Conservation (phyloP, 140 eudicot species). For the Ambrosia hybrid region DNA sequence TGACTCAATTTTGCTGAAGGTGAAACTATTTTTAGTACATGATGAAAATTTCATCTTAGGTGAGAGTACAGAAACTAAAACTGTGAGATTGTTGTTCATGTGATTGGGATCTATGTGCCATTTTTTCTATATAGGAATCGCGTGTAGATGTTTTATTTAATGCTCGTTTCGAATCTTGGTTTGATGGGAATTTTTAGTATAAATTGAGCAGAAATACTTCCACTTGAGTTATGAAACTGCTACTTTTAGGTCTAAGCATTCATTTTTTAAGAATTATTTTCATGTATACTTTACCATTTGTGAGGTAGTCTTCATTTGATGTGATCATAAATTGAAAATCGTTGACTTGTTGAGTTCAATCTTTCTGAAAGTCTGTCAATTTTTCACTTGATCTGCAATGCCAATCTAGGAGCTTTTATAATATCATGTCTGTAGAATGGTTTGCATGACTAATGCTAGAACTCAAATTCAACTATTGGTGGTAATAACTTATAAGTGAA, state of each 20-base stretch:
- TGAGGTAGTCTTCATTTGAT: no score
- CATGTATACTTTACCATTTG: background rate
- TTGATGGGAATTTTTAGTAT: constrained; percentile 13
- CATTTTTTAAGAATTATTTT: background rate
- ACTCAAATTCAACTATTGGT: no score
- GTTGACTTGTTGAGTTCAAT: no score
- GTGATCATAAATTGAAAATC: no score
- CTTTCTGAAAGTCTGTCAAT: no score
- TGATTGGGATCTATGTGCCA: constrained; percentile 37
- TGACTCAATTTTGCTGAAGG: constrained; percentile 23
- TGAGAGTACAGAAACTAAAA: constrained; percentile 34
- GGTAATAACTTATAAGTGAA: no score
- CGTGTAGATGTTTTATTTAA: constrained; percentile 10
- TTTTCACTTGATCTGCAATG: no score
- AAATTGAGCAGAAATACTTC: background rate
- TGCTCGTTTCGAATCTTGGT: background rate
- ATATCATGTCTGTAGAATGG: no score
- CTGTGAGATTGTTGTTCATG: constrained; percentile 25
- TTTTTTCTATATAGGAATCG: constrained; percentile 19
- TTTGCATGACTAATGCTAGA: no score
- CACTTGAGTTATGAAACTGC: background rate
- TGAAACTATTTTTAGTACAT: constrained; percentile 25
- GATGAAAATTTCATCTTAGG: constrained; percentile 32
- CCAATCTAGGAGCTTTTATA: no score
- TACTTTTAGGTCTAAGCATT: background rate